Conservation (phyloP, 2,329 filamentous ascomycete genomes). For the Coleophoma cylindrospora region DNA sequence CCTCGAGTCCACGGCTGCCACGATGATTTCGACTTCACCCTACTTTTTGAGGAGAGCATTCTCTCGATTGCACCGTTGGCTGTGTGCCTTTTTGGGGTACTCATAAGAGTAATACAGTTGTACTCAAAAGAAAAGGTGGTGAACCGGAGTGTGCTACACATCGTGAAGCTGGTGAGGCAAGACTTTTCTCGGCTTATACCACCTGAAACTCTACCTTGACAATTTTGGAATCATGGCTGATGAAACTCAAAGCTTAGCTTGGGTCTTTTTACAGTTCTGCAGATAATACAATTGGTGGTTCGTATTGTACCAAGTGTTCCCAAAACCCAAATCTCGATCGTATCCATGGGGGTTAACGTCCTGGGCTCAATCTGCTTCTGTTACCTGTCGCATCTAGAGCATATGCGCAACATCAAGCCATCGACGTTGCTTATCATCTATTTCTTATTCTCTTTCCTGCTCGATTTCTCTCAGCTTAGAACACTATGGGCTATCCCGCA, state of each 20-base stretch:
- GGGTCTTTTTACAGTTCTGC: too few relatives aligned
- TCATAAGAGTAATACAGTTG: neutral
- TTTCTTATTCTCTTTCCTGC: neutral
- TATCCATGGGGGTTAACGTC: too few relatives aligned
- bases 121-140: neutral
- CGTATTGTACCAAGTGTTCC: too few relatives aligned
- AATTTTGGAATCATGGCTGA: too few relatives aligned
- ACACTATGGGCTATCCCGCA: neutral
- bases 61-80: neutral
- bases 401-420: neutral
- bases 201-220: neutral
- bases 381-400: constrained; percentile 1
- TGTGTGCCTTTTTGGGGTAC: neutral
- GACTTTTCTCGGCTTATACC: neutral
- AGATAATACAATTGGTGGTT: too few relatives aligned
- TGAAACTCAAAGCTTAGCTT: too few relatives aligned
- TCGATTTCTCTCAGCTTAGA: neutral
- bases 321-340: too few relatives aligned
- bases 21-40: constrained; percentile 4
- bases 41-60: constrained; percentile 1
- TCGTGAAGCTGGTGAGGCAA: neutral
- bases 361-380: too few relatives aligned
- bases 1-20: neutral
- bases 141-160: neutral
- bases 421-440: neutral